Base-by-base conservation (phyloP, 2,329 filamentous ascomycete species). In the Exophiala sideris region DNA sequence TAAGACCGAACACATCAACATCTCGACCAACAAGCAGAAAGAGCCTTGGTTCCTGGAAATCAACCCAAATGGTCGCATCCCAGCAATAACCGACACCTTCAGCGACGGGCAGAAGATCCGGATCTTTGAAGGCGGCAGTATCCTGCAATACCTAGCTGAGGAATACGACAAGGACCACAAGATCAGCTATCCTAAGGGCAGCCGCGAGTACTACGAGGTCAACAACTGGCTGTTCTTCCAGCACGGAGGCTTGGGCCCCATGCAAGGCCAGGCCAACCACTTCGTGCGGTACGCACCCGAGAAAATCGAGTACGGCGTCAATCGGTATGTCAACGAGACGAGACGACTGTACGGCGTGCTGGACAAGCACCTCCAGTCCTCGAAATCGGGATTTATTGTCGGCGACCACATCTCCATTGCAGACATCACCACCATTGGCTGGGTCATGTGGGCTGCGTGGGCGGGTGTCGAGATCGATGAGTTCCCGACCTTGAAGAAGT, bases 1-100 rank as follows among this genome's bases (percentile, higher is more conserved):
- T 58, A 68, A 68, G 41, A 40, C 61, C 1, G 66, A 71, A n/a
- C 54, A 71, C 29, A 66, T 77, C 38, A 66, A 77, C 44, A 75
- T 78, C 45, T 66, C 60, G 55, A 87, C 88, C 59, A 88, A 90
- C 68, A 80, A 76, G n/a, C 89, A 95, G 65, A 95, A 94, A 65
- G 82, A 92, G 70, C 83, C 82, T 12, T 95, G 89, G 89, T 96
- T 92, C 73, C 80, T 95, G 24, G 84, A 85, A 48, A 95, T 96
- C 74, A 96, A 96, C 73, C 91, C 91, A 60, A 96, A 96, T 70
- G 91, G 91, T 60, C 87, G 91, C 62, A 95, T 96, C 64, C 91
- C 91, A 3, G 91, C 91, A 53, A 66, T 96, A 47, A 94, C 88
- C 6, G 91, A 96, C 72, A 88, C 79, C 5, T 59, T 59, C 44